Evolutionary conservation across 208 protist species (phyloP), one percentile per base, ranked within the genome.

Genomic region (Phytomonas francai): DNA sequence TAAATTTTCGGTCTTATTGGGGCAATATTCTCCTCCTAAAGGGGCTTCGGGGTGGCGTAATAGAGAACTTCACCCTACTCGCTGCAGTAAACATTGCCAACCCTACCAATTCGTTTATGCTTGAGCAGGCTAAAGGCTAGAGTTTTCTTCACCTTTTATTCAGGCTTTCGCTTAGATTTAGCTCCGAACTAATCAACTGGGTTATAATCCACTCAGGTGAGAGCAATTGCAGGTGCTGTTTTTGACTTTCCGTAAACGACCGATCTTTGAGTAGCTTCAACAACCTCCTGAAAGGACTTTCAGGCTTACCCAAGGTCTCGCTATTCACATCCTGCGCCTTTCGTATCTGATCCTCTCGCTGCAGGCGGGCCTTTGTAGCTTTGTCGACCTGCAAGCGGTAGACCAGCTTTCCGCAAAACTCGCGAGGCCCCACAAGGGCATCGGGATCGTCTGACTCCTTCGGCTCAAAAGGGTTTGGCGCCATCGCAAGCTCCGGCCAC

Each of bases 151-250:
- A 3, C 14, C 14, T 51, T 51, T 51, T 51, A 51, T 51, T 51
- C 12, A 51, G 42, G 42, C 3, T 22, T 51, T 51, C 42, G 42
- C 42, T 51, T 19, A 51, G 74, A 74, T 91, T 79, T 29, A 91
- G 70, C 68, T 91, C 82, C 4, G 73, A 71, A 30, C 49, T 61
- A 3, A 78, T 83, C 32, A 91, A 72, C 39, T 78, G 74, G n/a
- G 63, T 69, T 29, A 93, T 72, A 33, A 93, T 59, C 87, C 87
- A 93, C 9, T 83, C 76, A 22, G 66, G 70, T 22, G 81, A 89
- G 5, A 93, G 42, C 19, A 61, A 54, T 28, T 76, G 66, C 28
- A 83, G 78, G 27, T 83, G 61, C 61, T 62, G 70, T 12, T 73
- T 66, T 72, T 93, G 84, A 29, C 30, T 63, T 36, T 73, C 75